phyloP scores from a whole-genome alignment of 2,329 filamentous ascomycete genomes.

The Neofusicoccum sp. region DNA sequence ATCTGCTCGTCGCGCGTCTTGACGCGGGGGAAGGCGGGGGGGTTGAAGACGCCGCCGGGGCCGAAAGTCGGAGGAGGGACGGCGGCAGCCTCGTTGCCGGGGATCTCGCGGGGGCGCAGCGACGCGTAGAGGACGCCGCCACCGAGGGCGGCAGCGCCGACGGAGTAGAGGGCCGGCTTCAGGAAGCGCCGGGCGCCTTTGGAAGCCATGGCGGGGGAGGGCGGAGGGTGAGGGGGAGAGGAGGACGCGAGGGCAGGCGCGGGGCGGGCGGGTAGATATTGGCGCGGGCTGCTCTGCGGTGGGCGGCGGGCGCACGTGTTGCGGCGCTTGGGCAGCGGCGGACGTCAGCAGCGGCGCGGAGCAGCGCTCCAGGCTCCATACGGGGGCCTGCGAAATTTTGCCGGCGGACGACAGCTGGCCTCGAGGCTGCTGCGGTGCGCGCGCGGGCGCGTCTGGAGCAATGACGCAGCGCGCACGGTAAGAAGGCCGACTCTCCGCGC shows the following conservation, averaged over 20 bases:
- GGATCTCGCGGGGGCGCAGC: slow-evolving; percentile 70
- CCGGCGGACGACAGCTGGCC: background rate
- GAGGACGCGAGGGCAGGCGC: background rate
- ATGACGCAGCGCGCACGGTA: slow-evolving; percentile 17
- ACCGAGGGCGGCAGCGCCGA: slow-evolving; percentile 53
- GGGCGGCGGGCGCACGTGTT: background rate
- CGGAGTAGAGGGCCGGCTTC: slow-evolving; percentile 59
- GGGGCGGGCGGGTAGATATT: slow-evolving; percentile 15
- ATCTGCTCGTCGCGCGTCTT: slow-evolving; percentile 66
- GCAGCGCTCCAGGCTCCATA: background rate
- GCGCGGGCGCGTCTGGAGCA: background rate
- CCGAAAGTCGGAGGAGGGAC: slow-evolving; percentile 70
- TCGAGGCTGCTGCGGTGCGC: background rate
- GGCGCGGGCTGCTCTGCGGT: background rate
- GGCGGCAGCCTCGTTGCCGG: slow-evolving; percentile 64
- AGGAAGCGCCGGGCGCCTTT: slow-evolving; percentile 44
- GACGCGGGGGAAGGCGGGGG: slow-evolving; percentile 64
- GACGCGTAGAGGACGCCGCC: slow-evolving; percentile 59
- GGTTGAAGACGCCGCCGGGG: slow-evolving; percentile 64
- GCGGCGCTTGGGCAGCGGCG: background rate
- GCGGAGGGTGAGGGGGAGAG: background rate
- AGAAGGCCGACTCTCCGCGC: slow-evolving; percentile 12
- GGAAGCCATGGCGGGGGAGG: slow-evolving; percentile 20
- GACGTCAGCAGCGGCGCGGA: background rate
- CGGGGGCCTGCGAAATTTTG: slow-evolving; percentile 3